phyloP scores from a whole-genome alignment of 345 rosid genomes.

The rapeseed (Brassica napus) region Da-Ae NC_063452.1:12321001-12321500 shows the following conservation, averaged over 20 bases:
- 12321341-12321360: conserved; percentile 83
- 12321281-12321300: conserved; percentile 56
- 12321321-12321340: conserved; percentile 48
- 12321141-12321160: conserved; percentile 54
- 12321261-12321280: conserved; percentile 38
- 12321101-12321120: conserved; percentile 42
- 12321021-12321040: conserved; percentile 46
- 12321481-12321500: conserved; percentile 90
- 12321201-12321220: conserved; percentile 42
- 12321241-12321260: conserved; percentile 47
- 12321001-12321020: conserved; percentile 39
- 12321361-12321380: conserved; percentile 66
- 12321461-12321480: conserved; percentile 96
- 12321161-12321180: conserved; percentile 49
- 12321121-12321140: conserved; percentile 49
- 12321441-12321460: conserved; percentile 99
- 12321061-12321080: conserved; percentile 54
- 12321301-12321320: conserved; percentile 46
- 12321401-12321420: conserved; percentile 73
- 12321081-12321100: conserved; percentile 69
- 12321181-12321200: conserved; percentile 46
- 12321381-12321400: conserved; percentile 54
- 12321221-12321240: conserved; percentile 48
- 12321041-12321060: conserved; percentile 82
- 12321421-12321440: conserved; percentile 97